Base-by-base conservation (phyloP, 257 asterid species). In the Nicotiana knightiana region DNA sequence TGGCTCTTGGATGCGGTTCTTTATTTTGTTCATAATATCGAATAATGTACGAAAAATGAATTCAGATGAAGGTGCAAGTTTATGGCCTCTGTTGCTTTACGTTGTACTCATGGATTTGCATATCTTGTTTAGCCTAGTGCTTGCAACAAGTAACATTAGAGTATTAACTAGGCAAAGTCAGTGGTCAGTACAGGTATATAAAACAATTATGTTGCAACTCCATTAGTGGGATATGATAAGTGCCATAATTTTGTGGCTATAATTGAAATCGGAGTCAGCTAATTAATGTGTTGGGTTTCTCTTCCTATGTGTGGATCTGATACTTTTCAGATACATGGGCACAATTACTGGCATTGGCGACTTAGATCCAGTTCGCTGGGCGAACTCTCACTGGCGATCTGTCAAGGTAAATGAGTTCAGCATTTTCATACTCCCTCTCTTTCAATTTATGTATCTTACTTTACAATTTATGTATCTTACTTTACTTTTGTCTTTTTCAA, bases 351-450 rank as follows among this genome's bases (percentile, higher is more conserved):
- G 97, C 58, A 92, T 95, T 76, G 94, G 97, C 55, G 99, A 93
- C 90, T 88, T 92, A 80, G 99, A 95, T 85, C 85, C 94, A 46
- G 97, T 91, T 82, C 98, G 99, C 82, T 95, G 99, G 99, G 87
- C 94, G 32, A 95, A 95, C 83, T 95, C 99, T 79, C 98, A 95
- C 86, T 95, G 99, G 99, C 93, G 98, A 59, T 95, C 99, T 64
- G 97, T 93, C 62, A 95, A 95, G 97, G 99, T 95, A 85, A 82
- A 75, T 37, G 26, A 85, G 17, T 57, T 8, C 8, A 51, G 63
- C 64, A 48, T 15, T 26, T 3, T 51, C 62, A 73, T 3, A 32
- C 35, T 32, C 35, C 33, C 35, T 32, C 35, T 32, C 4, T 32
- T 3, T 32, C 35, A 32, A 32, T 32, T 32, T 32, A 32, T 32